Conservation (phyloP, 2,329 filamentous ascomycete species). For the Pyricularia grisea region DNA sequence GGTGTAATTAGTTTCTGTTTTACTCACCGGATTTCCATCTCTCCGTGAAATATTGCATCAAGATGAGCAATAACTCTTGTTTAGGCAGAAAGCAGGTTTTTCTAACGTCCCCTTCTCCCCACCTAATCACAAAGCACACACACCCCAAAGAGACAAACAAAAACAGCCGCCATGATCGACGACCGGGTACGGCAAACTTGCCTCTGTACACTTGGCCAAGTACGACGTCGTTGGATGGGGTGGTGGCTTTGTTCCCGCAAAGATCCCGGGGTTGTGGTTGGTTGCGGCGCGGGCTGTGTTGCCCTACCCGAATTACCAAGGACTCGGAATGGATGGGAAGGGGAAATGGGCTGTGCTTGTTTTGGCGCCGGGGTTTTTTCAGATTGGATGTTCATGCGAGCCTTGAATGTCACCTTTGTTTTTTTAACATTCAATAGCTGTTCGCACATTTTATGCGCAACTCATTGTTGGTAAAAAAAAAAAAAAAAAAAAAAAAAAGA, state of each 20-base stretch:
- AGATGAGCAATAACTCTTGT: not conserved
- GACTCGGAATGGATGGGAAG: not conserved
- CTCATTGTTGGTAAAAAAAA: too few relatives aligned
- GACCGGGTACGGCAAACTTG: not conserved
- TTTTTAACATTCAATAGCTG: not conserved
- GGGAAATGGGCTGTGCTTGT: not conserved
- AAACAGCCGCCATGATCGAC: not conserved
- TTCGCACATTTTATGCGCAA: not conserved
- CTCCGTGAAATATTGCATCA: not conserved
- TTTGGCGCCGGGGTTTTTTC: not conserved
- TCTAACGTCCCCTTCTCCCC: too few relatives aligned
- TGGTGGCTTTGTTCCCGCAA: too few relatives aligned
- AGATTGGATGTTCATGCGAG: not conserved
- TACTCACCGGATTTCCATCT: too few relatives aligned
- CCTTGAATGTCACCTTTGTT: not conserved
- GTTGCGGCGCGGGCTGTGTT: not conserved
- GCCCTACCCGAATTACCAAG: not conserved
- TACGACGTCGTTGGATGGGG: too few relatives aligned
- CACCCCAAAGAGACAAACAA: not conserved
- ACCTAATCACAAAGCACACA: not conserved
- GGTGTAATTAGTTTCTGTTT: too few relatives aligned
- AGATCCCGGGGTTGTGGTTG: too few relatives aligned
- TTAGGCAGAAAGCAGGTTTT: not conserved
- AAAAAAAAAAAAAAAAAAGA: too few relatives aligned
- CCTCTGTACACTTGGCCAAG: too few relatives aligned